Evolutionary conservation across 768 basidiomycete species (phyloP).

Genomic region (Hortiboletus flavorubellus): DNA sequence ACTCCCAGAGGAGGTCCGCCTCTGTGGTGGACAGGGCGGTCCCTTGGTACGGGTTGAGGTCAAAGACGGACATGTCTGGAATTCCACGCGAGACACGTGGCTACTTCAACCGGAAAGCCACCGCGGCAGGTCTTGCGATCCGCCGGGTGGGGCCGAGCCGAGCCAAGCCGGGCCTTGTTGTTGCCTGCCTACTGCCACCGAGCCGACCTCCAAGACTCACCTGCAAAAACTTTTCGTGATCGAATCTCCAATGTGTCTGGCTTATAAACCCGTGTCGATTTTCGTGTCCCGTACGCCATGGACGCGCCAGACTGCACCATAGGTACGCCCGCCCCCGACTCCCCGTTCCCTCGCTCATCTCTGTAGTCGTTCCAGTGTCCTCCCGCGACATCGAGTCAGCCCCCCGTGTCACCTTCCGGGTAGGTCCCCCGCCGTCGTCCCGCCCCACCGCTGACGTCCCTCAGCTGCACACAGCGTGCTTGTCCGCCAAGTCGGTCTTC

Average conservation of each 20-base stretch:
- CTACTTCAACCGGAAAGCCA: too few relatives aligned
- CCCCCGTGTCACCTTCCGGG: constrained; percentile 61
- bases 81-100: background rate
- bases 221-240: too few relatives aligned
- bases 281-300: background rate
- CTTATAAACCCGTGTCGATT: background rate
- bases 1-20: constrained; percentile 87
- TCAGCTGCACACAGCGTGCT: constrained; percentile 77
- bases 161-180: too few relatives aligned
- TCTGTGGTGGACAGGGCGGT: constrained; percentile 65
- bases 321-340: constrained; percentile 39
- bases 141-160: too few relatives aligned
- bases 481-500: constrained; percentile 78
- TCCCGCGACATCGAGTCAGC: constrained; percentile 42
- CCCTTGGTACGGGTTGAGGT: constrained; percentile 61
- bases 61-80: constrained; percentile 30
- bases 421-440: constrained; percentile 31
- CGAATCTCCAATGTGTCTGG: background rate
- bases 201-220: too few relatives aligned
- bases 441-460: constrained; percentile 6
- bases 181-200: too few relatives aligned
- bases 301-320: constrained; percentile 66
- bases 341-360: background rate
- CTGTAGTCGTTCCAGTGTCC: constrained; percentile 47
- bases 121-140: too few relatives aligned